Percentiles rank a stretch among this genome's conserved stretches.
These are phyloP conservation scores for Fraxinus nigra DNA, from an alignment of 305 asterid species.

Conservation along the genomic window DNA sequence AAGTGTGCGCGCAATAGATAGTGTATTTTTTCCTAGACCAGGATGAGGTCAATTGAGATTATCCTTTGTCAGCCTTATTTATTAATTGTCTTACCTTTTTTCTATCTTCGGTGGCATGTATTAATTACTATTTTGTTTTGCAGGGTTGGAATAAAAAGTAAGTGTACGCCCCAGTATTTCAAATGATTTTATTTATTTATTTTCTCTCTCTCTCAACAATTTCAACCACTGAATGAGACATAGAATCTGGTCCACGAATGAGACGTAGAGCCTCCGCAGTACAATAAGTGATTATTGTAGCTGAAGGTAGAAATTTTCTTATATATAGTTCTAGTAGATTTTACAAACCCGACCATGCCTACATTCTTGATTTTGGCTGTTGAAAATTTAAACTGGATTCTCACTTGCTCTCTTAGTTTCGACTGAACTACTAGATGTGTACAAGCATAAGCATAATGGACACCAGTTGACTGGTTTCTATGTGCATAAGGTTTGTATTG, in stretches of 20 bases:
- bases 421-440: neutral
- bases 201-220: neutral
- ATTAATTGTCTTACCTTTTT: neutral
- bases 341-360: neutral
- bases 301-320: neutral
- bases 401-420: neutral
- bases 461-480: neutral
- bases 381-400: neutral
- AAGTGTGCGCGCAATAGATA: no score
- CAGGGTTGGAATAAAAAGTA: conserved; percentile 92
- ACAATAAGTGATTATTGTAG: neutral
- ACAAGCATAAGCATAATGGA: neutral
- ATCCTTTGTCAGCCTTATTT: neutral
- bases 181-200: neutral
- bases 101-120: neutral
- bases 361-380: neutral
- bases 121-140: conserved; percentile 18
- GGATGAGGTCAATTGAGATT: neutral
- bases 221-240: neutral
- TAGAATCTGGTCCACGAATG: neutral
- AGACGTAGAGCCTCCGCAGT: neutral
- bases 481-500: neutral
- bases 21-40: neutral
- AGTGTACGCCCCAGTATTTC: conserved; percentile 27
- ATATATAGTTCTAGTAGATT: neutral